phyloP scores from a whole-genome alignment of 192 early-diverging fungal genomes.

The Backusella morwellensis region DNA sequence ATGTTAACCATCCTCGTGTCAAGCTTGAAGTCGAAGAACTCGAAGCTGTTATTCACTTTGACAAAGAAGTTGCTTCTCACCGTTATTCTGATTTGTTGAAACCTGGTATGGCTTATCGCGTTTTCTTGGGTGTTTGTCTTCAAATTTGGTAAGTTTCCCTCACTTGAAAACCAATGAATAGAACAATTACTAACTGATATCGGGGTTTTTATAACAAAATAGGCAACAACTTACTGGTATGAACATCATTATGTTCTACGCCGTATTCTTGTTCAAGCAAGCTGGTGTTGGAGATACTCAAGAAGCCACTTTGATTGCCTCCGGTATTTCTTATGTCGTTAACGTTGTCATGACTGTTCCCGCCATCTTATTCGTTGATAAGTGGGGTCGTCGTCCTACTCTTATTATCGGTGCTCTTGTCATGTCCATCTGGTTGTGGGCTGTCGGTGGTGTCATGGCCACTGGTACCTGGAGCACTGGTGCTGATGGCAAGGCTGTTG shows the following conservation, averaged over 20 bases:
- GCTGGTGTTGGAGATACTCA: constrained; percentile 37
- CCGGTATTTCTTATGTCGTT: constrained; percentile 74
- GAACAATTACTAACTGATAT: not conserved
- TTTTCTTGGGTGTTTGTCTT: constrained; percentile 64
- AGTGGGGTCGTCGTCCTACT: constrained; percentile 82
- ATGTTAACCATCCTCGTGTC: constrained; percentile 43
- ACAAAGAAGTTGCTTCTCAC: constrained; percentile 60
- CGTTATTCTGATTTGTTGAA: constrained; percentile 61
- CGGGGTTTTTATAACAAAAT: not conserved
- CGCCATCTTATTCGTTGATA: constrained; percentile 80
- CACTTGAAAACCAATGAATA: not conserved
- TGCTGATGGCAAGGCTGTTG: constrained; percentile 22
- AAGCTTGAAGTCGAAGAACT: constrained; percentile 66
- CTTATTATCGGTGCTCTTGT: constrained; percentile 67
- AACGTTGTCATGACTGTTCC: constrained; percentile 87
- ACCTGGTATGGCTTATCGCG: constrained; percentile 52
- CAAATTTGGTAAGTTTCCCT: constrained; percentile 53
- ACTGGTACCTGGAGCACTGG: constrained; percentile 23
- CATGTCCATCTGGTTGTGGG: constrained; percentile 66
- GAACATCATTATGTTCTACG: constrained; percentile 86
- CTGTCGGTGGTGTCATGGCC: constrained; percentile 62
- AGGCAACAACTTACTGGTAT: constrained; percentile 85
- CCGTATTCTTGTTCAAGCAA: constrained; percentile 59
- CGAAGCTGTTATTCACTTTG: constrained; percentile 62
- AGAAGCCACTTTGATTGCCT: constrained; percentile 52